A percentile compares a stretch with the other conserved stretches of the same genome.
These are phyloP conservation scores for Alternaria sp. DNA, from an alignment of 2,329 filamentous ascomycete genomes.

Conservation along the genomic window DNA sequence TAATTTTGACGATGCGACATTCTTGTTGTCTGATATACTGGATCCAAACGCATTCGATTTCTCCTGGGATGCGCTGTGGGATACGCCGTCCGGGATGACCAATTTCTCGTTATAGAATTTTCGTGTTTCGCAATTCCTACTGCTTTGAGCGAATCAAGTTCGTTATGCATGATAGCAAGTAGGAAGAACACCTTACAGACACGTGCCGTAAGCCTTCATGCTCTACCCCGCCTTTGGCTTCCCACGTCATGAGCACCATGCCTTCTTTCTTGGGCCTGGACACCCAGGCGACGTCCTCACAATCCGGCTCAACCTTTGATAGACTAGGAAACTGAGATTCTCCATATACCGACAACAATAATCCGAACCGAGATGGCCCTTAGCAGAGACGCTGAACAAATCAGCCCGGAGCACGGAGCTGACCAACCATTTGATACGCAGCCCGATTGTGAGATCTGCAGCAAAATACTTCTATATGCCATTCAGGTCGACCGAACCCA, in stretches of 20 bases:
- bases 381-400: no score
- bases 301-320: no score
- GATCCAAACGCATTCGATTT: conserved; percentile 46
- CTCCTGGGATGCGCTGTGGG: conserved; percentile 47
- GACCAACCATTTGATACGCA: background rate
- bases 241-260: no score
- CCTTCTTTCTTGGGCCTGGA: no score
- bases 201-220: background rate
- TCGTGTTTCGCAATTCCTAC: background rate
- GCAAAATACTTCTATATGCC: no score
- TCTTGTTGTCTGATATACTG: conserved; percentile 40
- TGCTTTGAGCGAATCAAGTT: background rate
- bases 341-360: no score
- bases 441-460: background rate
- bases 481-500: no score
- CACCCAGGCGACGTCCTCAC: no score
- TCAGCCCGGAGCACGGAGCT: no score
- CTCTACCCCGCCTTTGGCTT: no score
- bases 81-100: conserved; percentile 43
- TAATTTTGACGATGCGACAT: conserved; percentile 36
- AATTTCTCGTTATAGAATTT: conserved; percentile 36
- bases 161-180: background rate
- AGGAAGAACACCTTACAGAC: background rate
- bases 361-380: no score
- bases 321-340: no score